Conservation (phyloP, 2,329 filamentous ascomycete genomes). For the Monilinia polystroma region DNA sequence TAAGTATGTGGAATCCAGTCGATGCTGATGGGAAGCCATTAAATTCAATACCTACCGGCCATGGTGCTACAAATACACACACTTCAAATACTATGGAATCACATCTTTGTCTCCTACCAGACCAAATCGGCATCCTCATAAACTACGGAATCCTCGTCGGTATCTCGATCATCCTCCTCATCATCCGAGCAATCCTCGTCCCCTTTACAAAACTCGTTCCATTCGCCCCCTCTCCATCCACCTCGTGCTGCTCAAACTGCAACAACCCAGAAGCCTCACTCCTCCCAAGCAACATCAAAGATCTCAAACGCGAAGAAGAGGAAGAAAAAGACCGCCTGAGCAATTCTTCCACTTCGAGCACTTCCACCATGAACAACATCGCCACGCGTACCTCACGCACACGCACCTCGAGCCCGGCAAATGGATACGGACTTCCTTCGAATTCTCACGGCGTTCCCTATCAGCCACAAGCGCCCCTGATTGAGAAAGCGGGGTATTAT, state of each 20-base stretch:
- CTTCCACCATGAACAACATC: conserved; percentile 28
- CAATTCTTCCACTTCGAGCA: conserved; percentile 38
- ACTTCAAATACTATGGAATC: conserved; percentile 70
- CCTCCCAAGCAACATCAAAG: conserved; percentile 32
- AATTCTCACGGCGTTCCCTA: background rate
- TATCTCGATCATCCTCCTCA: conserved; percentile 51
- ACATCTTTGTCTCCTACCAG: conserved; percentile 85
- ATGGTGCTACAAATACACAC: conserved; percentile 40
- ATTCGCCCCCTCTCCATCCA: conserved; percentile 27
- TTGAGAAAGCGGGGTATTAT: conserved; percentile 26
- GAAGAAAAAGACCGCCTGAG: conserved; percentile 26
- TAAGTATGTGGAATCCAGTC: conserved; percentile 90
- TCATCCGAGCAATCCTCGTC: conserved; percentile 56
- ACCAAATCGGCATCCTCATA: conserved; percentile 81
- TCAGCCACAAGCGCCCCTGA: conserved; percentile 21
- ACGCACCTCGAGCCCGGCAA: conserved; percentile 35
- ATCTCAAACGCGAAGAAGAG: conserved; percentile 28
- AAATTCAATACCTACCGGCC: conserved; percentile 32
- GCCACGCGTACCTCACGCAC: conserved; percentile 33
- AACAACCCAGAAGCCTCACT: conserved; percentile 22
- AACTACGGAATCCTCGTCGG: conserved; percentile 68
- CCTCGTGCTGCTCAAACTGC: conserved; percentile 14
- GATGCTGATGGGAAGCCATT: conserved; percentile 56
- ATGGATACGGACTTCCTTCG: conserved; percentile 36
- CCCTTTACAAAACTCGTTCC: conserved; percentile 50